Percentiles rank a stretch among this genome's conserved stretches.
phyloP scores from a whole-genome alignment of 352 stramenopile genomes.

The Phytophthora multivora region DNA sequence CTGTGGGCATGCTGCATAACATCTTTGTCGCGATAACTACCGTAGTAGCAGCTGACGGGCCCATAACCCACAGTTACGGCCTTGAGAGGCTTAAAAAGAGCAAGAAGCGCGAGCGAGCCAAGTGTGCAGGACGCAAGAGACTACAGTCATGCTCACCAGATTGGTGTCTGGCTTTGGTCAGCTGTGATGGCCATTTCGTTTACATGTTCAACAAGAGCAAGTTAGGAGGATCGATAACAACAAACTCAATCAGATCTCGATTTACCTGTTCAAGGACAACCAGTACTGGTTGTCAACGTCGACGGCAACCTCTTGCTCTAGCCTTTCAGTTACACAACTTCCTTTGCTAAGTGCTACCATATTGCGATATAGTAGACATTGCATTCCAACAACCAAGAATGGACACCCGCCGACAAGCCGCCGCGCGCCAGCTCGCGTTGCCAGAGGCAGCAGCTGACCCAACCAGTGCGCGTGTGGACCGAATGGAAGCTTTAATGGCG shows the following conservation, averaged over 20 bases:
- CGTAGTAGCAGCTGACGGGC: too few relatives aligned
- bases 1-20: too few relatives aligned
- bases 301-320: conserved; percentile 10
- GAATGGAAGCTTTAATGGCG: neutral
- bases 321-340: conserved; percentile 12
- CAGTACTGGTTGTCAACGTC: neutral
- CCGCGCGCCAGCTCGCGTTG: neutral
- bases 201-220: too few relatives aligned
- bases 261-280: conserved; percentile 17
- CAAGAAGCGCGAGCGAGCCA: too few relatives aligned
- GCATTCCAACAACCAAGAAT: conserved; percentile 12
- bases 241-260: conserved; percentile 16
- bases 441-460: neutral
- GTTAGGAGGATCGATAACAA: too few relatives aligned
- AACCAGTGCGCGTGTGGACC: neutral
- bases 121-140: too few relatives aligned
- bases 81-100: too few relatives aligned
- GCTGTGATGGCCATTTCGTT: too few relatives aligned
- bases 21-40: too few relatives aligned
- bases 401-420: neutral
- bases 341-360: neutral
- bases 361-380: conserved; percentile 25
- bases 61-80: too few relatives aligned
- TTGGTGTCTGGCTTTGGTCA: too few relatives aligned
- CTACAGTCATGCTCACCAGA: too few relatives aligned